Conservation (phyloP, 192 early-diverging fungal genomes). For the Backusella liffmaniae region DNA sequence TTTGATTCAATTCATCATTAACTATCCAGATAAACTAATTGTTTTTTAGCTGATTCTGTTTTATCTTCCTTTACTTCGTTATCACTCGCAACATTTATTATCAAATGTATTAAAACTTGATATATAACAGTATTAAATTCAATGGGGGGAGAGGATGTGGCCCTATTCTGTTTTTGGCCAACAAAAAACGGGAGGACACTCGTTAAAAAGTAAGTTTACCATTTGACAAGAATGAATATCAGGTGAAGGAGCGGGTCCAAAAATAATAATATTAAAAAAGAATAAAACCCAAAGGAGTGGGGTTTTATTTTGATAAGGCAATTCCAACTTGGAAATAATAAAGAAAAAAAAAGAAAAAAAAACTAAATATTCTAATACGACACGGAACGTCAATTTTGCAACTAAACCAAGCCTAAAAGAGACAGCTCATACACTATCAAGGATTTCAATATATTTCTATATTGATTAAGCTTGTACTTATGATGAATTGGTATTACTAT, state of each 20-base stretch:
- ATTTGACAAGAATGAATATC: conserved; percentile 13
- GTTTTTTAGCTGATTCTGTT: background rate
- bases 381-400: conserved; percentile 4
- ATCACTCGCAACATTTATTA: background rate
- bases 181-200: background rate
- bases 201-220: background rate
- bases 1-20: background rate
- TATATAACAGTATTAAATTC: background rate
- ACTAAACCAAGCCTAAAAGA: background rate
- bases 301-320: background rate
- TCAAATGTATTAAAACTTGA: background rate
- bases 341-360: background rate
- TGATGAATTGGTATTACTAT: background rate
- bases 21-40: background rate
- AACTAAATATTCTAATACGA: conserved; percentile 5
- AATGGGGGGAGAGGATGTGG: background rate
- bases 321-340: conserved; percentile 3
- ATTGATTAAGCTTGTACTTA: background rate
- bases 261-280: background rate
- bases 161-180: conserved; percentile 7
- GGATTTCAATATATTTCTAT: background rate
- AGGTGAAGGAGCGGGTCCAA: background rate
- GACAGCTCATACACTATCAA: background rate
- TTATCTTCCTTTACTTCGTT: background rate
- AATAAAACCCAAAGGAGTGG: background rate